Percentiles rank a stretch among this genome's conserved stretches.
These are phyloP conservation scores for Boletus edulis DNA, from an alignment of 768 basidiomycete species.

Conservation along the genomic window DNA sequence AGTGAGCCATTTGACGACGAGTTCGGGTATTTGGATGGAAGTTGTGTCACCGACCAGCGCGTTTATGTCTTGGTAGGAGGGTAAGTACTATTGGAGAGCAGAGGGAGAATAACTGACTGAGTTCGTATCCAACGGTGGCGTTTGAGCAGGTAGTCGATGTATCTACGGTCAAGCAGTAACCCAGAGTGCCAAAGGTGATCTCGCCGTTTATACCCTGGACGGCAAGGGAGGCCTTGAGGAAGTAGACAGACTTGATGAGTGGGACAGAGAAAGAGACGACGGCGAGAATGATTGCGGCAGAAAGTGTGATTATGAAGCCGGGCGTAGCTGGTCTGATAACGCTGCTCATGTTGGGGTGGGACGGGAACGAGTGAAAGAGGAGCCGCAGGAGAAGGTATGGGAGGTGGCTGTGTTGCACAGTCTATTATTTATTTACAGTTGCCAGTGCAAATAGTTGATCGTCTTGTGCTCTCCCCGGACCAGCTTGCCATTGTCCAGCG, in stretches of 20 bases:
- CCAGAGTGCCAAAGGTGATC: constrained; percentile 85
- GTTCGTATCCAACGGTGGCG: constrained; percentile 81
- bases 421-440: not conserved
- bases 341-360: constrained; percentile 46
- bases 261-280: constrained; percentile 92
- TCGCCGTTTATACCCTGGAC: constrained; percentile 48
- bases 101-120: constrained; percentile 53
- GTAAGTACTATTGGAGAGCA: constrained; percentile 4
- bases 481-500: constrained; percentile 37
- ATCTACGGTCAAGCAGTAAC: constrained; percentile 71
- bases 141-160: constrained; percentile 69
- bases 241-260: constrained; percentile 83
- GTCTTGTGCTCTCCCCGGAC: constrained; percentile 38
- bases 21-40: constrained; percentile 69
- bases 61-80: constrained; percentile 65
- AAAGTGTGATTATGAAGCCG: constrained; percentile 79
- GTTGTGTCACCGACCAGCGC: constrained; percentile 67
- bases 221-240: constrained; percentile 72
- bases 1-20: constrained; percentile 93
- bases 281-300: constrained; percentile 76
- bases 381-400: not conserved
- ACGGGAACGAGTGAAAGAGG: not conserved
- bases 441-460: constrained; percentile 38
- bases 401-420: constrained; percentile 14
- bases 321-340: constrained; percentile 83